Conservation (phyloP, 2,329 filamentous ascomycete genomes). For the Aspergillus luchuensis region DNA sequence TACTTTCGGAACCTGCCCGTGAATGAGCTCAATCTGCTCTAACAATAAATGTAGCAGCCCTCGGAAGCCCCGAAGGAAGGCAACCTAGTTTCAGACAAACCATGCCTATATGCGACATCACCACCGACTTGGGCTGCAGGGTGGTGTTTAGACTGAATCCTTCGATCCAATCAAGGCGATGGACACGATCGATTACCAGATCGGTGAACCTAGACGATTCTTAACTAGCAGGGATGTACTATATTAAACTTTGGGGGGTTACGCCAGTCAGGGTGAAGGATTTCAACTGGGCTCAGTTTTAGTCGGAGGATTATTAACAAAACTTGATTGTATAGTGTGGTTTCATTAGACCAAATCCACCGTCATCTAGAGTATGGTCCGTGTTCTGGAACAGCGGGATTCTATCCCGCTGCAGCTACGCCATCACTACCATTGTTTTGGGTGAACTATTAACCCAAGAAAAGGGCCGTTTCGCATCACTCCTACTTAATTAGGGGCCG, state of each 20-base stretch:
- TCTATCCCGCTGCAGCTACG: background rate
- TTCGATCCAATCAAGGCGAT: background rate
- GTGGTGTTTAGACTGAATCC: background rate
- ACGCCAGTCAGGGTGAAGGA: background rate
- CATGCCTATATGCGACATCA: background rate
- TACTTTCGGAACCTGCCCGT: background rate
- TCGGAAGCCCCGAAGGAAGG: background rate
- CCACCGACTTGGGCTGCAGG: background rate
- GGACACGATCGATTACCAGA: background rate
- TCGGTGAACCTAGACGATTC: constrained; percentile 1
- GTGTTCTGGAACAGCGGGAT: constrained; percentile 9
- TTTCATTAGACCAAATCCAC: background rate
- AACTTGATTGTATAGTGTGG: background rate
- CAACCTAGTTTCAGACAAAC: background rate
- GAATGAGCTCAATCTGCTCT: background rate
- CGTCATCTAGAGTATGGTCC: background rate
- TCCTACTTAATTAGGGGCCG: background rate
- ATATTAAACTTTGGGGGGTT: background rate
- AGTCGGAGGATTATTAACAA: background rate
- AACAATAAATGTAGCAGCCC: background rate
- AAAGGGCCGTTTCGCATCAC: background rate
- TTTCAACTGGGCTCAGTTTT: background rate
- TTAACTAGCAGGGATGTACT: background rate
- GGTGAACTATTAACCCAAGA: no score
- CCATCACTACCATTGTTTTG: no score